Percentiles rank a stretch among this genome's conserved stretches.
Evolutionary conservation across 495 filamentous ascomycete genomes (phyloP).

Genomic region (Hyaloscypha finlandica): DNA sequence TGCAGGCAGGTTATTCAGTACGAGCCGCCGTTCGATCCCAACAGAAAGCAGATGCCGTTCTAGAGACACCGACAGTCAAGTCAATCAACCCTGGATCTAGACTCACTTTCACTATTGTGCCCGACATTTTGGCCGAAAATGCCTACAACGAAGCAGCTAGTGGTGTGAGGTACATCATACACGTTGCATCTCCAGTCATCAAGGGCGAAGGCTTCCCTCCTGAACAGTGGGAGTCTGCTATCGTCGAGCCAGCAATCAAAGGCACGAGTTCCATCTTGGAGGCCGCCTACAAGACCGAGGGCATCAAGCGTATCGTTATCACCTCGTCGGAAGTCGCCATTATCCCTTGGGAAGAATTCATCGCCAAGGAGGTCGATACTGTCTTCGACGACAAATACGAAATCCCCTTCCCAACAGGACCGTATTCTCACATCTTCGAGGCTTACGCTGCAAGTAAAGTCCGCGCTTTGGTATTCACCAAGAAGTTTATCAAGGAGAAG

Average conservation of each 20-base stretch:
- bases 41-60: constrained; percentile 34
- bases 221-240: constrained; percentile 24
- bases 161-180: constrained; percentile 50
- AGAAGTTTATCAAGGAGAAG: constrained; percentile 42
- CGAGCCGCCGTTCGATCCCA: constrained; percentile 48
- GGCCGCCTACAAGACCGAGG: constrained; percentile 36
- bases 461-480: constrained; percentile 43
- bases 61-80: constrained; percentile 35
- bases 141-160: constrained; percentile 50
- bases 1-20: constrained; percentile 44
- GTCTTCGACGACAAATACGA: constrained; percentile 26
- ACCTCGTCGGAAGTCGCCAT: constrained; percentile 44
- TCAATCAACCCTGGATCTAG: constrained; percentile 30
- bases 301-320: constrained; percentile 45
- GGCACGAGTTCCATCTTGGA: constrained; percentile 41
- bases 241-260: constrained; percentile 40
- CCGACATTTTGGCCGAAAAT: constrained; percentile 43
- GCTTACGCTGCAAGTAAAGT: constrained; percentile 33
- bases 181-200: constrained; percentile 50
- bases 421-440: constrained; percentile 23
- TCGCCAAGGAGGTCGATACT: constrained; percentile 26
- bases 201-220: constrained; percentile 19
- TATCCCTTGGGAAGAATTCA: constrained; percentile 31
- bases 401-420: constrained; percentile 25
- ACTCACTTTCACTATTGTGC: constrained; percentile 49